Evolutionary conservation across 2,329 filamentous ascomycete genomes (phyloP).

Genomic region (Colletotrichum truncatum): DNA sequence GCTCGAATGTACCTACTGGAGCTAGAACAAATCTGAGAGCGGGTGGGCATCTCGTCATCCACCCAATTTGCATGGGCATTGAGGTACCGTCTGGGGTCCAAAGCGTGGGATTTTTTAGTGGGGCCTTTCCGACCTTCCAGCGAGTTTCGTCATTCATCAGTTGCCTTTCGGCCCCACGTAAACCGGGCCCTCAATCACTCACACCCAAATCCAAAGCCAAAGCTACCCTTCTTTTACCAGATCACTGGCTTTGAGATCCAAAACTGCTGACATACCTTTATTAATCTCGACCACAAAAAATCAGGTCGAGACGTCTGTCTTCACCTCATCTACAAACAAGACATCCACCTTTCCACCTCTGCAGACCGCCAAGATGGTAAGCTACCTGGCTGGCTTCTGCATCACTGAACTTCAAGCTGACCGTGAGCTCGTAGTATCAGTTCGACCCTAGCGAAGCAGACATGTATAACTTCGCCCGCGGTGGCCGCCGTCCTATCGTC

Average conservation of each 20-base stretch:
- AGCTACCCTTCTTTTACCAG: conserved; percentile 4
- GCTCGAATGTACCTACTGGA: conserved; percentile 9
- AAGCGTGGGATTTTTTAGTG: conserved; percentile 13
- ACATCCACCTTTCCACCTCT: conserved; percentile 1
- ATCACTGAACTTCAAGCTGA: conserved; percentile 8
- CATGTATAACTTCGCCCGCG: conserved; percentile 38
- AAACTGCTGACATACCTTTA: background rate
- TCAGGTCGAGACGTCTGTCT: background rate
- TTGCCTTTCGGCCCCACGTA: conserved; percentile 32
- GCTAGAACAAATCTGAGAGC: background rate
- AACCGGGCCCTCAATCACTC: conserved; percentile 7
- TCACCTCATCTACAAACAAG: background rate
- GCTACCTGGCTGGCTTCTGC: background rate
- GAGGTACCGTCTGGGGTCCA: conserved; percentile 17
- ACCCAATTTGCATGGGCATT: conserved; percentile 13
- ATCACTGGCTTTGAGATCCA: background rate
- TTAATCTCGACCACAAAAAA: background rate
- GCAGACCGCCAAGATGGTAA: conserved; percentile 34
- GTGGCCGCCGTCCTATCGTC: conserved; percentile 57
- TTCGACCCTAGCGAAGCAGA: conserved; percentile 32
- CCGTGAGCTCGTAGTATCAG: conserved; percentile 19
- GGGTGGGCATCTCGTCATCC: background rate
- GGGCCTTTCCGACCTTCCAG: conserved; percentile 16
- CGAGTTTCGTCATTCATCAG: conserved; percentile 33
- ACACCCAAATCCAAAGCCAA: conserved; percentile 5